Conservation (phyloP, 331 rosid genomes). For the Acacia concinna region DNA sequence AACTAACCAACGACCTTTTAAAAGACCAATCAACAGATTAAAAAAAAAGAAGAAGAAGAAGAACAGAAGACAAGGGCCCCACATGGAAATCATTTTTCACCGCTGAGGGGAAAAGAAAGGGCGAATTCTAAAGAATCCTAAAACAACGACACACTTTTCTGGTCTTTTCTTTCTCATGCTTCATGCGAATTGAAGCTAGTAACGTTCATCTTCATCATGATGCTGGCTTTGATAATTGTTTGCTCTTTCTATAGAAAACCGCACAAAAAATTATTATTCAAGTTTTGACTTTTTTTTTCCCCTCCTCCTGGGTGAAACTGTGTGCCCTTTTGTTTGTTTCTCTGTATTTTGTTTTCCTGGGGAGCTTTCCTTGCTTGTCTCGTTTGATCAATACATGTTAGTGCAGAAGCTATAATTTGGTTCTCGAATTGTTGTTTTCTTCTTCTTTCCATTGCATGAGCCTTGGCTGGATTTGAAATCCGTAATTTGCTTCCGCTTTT, state of each 20-base stretch:
- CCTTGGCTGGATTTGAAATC: neutral
- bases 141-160: neutral
- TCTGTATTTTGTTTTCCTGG: neutral
- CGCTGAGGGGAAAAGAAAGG: neutral
- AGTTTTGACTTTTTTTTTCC: neutral
- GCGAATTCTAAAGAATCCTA: neutral
- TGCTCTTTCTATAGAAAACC: neutral
- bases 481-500: neutral
- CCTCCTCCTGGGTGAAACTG: neutral
- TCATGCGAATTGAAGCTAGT: neutral
- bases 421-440: neutral
- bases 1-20: slow-evolving; percentile 3
- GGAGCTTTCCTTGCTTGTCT: slow-evolving; percentile 10
- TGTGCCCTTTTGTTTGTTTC: neutral
- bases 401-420: neutral
- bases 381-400: neutral
- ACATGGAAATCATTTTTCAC: slow-evolving; percentile 27
- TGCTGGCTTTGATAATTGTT: neutral
- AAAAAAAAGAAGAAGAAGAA: slow-evolving; percentile 21
- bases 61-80: slow-evolving; percentile 31
- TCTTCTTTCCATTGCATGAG: neutral
- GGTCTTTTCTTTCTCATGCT: neutral
- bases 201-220: neutral
- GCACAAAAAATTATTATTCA: neutral
- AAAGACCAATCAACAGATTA: too few species aligned